Base-by-base conservation (phyloP, 2,329 filamentous ascomycete genomes). In the Stemphylium beticola region DNA sequence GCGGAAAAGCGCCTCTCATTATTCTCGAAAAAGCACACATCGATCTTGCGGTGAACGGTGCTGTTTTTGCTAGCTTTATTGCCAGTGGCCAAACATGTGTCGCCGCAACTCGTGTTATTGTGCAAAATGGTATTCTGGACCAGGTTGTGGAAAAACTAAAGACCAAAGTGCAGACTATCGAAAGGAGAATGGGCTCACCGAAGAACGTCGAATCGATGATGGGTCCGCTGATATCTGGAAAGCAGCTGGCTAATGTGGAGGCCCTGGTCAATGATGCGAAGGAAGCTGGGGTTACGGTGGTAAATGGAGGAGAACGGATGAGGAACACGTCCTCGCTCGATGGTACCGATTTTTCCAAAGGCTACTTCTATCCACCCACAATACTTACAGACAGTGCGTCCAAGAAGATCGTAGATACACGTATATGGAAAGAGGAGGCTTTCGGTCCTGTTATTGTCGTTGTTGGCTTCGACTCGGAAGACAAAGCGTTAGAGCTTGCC, bases 221-320 rank as follows among this genome's bases (percentile, higher is more conserved):
- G 82, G 87, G 87, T 0, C 84, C 85, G 0, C 74, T 89, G 2
- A 82, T 89, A 31, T 88, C 86, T 0, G 78, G 77, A 5, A 81
- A 78, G 62, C 82, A 81, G 43, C 64, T 78, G 1, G 61, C 45
- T 0, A 76, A 77, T 26, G 76, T 79, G 0, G 58, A 61, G 15
- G 58, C 57, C 3, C 67, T 80, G 0, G 75, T 78, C 14, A 61
- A 71, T 39, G 72, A 74, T 36, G 76, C 69, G 9, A 56, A 67
- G 12, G 52, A 60, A 26, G 63, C 77, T 3, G 78, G 79, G 2
- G 77, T 76, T 1, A 73, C 62, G 6, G 65, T 81, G 3, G 61
- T 82, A 10, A 76, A 74, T 44, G 79, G 86, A 4, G 85, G 84
- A 0, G 62, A 75, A 29, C 76, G 82, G 20, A 78, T 87, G 71